A percentile compares a stretch with the other conserved stretches of the same genome.
Evolutionary conservation across 192 early-diverging fungal genomes (phyloP).

Genomic region (Coemansia guatemalensis): DNA sequence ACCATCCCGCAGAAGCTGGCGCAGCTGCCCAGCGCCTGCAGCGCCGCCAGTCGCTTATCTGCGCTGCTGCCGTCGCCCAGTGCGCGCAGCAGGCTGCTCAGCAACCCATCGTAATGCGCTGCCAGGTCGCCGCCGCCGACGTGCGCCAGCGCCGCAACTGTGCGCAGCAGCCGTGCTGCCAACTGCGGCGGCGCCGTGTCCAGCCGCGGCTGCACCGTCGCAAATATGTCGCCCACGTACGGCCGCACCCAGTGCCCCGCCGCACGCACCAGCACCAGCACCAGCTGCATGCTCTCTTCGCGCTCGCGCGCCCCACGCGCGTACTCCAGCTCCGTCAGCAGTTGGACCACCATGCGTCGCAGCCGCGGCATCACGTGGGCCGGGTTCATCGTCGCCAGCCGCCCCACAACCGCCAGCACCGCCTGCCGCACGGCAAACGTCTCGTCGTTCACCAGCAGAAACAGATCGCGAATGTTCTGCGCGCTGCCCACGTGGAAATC

Average conservation of each 20-base stretch:
- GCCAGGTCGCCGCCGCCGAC: conserved; percentile 85
- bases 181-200: conserved; percentile 76
- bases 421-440: conserved; percentile 84
- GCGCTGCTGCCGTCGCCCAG: conserved; percentile 83
- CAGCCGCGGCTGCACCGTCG: conserved; percentile 80
- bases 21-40: conserved; percentile 84
- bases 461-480: conserved; percentile 87
- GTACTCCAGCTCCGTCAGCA: conserved; percentile 92
- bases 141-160: conserved; percentile 75
- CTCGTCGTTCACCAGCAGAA: conserved; percentile 93
- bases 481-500: conserved; percentile 91
- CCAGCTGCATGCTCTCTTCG: conserved; percentile 57
- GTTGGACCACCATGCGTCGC: conserved; percentile 84
- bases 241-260: conserved; percentile 88
- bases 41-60: conserved; percentile 82
- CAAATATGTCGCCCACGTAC: conserved; percentile 87
- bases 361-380: conserved; percentile 95
- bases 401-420: conserved; percentile 83
- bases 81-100: conserved; percentile 87
- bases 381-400: conserved; percentile 88
- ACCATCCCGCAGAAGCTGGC: conserved; percentile 86
- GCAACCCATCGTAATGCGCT: conserved; percentile 76
- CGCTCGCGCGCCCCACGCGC: conserved; percentile 59
- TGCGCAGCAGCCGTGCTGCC: conserved; percentile 43
- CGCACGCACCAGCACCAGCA: conserved; percentile 76